These are phyloP conservation scores for Mercurialis annua DNA, from an alignment of 345 rosid species.

Conservation along the genomic window DNA sequence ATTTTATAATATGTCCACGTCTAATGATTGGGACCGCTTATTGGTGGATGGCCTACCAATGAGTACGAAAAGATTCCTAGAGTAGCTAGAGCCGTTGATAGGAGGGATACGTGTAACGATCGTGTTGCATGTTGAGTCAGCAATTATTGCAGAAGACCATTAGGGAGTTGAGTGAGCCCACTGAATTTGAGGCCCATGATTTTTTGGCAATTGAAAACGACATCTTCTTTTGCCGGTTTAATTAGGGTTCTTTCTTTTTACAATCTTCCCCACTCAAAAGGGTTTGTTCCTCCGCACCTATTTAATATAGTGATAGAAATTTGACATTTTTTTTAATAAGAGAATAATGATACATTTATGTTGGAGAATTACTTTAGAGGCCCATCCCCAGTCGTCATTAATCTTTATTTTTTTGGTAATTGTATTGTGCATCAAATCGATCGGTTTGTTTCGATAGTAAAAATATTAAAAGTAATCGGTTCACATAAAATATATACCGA, in stretches of 20 bases:
- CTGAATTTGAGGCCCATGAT: conserved; percentile 5
- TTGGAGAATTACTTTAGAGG: not conserved
- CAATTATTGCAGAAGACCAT: conserved; percentile 3
- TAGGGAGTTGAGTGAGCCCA: not conserved
- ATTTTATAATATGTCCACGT: conserved; percentile 12
- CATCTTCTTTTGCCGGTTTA: not conserved
- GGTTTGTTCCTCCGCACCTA: too few species aligned
- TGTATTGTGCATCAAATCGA: too few species aligned
- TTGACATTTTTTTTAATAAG: too few species aligned
- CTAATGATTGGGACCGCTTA: conserved; percentile 38
- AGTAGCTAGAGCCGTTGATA: conserved; percentile 6
- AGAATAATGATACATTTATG: too few species aligned
- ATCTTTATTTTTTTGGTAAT: not conserved
- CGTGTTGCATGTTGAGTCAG: not conserved
- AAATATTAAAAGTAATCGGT: too few species aligned
- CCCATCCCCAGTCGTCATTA: not conserved
- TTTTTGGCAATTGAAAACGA: not conserved
- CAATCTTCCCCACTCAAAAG: not conserved
- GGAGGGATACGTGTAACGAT: not conserved
- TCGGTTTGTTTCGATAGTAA: too few species aligned
- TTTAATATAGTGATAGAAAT: too few species aligned
- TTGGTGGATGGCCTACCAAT: conserved; percentile 17
- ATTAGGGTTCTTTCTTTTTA: not conserved
- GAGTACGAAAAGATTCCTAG: conserved; percentile 26
- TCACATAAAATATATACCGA: too few species aligned